Base-by-base conservation (phyloP, 1,139 yeast genomes). In the Saccharomyces hybrid region DNA sequence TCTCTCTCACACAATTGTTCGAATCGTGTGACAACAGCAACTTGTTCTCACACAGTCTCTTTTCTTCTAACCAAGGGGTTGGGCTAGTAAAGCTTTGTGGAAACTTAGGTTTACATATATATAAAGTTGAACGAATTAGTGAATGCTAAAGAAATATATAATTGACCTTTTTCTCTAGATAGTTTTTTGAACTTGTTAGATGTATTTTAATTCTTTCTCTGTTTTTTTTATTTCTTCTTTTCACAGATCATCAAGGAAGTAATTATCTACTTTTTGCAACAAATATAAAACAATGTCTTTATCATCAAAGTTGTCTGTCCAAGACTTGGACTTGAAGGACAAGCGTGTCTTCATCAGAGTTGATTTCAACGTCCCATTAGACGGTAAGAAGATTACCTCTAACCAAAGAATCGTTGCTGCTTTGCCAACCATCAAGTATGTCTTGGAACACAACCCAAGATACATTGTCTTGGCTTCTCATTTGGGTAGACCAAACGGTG, bases 401-500 rank as follows among this genome's bases (percentile, higher is more conserved):
- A 91, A 91, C 79, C 97, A 91, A 79, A 86, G 98, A 78, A 93
- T 91, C 73, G 97, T 89, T 66, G 98, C 97, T 73, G 98, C 98
- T 63, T 78, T 91, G 68, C 98, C 98, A 73, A 90, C 98, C 64
- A 91, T 91, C 78, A 77, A 91, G 77, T 90, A 90, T 72, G 97
- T 93, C 56, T 77, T 86, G 73, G 91, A 88, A 70, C 84, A 90
- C 65, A 83, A 86, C 70, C 96, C 98, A 71, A 88, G 87, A 80
- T 88, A 84, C 62, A 84, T 91, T 61, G 78, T 93, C 63, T 82
- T 91, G 68, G 97, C 97, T 61, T 90, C 97, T 59, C 98, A 91
- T 75, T 82, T 91, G 74, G 98, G 98, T 68, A 88, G 98, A 79
- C 98, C 98, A 74, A 91, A 91, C 73, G 98, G 98, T 71, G 89